Evolutionary conservation across 2,329 filamentous ascomycete species (phyloP), one percentile per base, ranked within the genome.

Genomic region (Dactylellina sp.): DNA sequence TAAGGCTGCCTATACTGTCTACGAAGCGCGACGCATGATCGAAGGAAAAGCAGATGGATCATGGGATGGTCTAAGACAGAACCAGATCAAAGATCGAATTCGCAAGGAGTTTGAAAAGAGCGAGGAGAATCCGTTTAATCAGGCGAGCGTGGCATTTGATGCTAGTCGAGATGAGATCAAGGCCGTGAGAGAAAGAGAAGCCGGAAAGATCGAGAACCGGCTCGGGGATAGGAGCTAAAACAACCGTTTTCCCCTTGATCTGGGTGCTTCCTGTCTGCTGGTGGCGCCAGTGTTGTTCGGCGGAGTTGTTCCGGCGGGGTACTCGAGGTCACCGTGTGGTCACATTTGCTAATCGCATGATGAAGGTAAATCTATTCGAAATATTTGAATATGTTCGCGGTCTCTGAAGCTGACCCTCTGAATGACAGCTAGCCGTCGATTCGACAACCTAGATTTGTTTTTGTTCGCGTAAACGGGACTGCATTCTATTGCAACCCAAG

Each of bases 61-160:
- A 77, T 86, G 85, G 18, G 81, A 90, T 66, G 92, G 92, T 0
- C 81, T 98, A 80, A 85, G 93, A 66, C 84, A 91, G 78, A 88
- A 96, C 78, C 93, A 97, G 86, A 90, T 91, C 82, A 89, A 93
- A 79, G 91, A 94, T 76, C 85, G 89, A 79, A 91, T 96, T 77
- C 83, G 87, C 75, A 96, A 96, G 85, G 95, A 98, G 83, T 99
- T 98, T 81, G 91, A 96, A 82, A 96, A 92, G 85, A 91, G 91
- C 79, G 89, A 91, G 0, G 94, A 98, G 78, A 99, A 99, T 81
- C 95, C 95, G 12, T 95, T 96, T 83, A 97, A 97, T 83, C 92
- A 96, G 83, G 71, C 66, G 1, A 87, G 84, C 57, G 91, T 88
- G 1, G 81, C 84, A 1, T 96, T 92, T 82, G 91, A 99, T 81